These are phyloP conservation scores for Xylariaceae sp. DNA, from an alignment of 2,329 filamentous ascomycete genomes.

Conservation along the genomic window DNA sequence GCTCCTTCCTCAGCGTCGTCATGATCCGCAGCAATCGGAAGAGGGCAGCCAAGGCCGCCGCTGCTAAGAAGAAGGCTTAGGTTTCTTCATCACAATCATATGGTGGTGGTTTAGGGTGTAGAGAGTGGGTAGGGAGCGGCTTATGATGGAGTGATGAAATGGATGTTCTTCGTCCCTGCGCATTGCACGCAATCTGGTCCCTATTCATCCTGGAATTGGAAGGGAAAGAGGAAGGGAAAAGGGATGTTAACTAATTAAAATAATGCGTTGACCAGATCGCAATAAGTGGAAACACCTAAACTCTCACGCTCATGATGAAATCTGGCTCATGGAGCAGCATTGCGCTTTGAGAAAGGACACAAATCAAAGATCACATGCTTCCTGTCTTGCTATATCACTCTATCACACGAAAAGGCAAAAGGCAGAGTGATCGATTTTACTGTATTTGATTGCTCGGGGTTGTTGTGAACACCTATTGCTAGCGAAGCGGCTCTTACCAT, in stretches of 20 bases:
- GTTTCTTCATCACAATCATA: too few species aligned
- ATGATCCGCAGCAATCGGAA: slow-evolving; percentile 99
- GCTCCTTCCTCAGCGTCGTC: slow-evolving; percentile 91
- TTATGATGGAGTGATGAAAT: too few species aligned
- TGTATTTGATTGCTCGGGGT: slow-evolving; percentile 19
- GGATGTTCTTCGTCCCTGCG: too few species aligned
- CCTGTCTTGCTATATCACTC: too few species aligned
- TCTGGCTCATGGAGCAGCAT: neutral
- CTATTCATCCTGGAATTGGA: neutral
- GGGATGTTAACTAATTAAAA: neutral
- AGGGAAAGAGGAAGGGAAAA: neutral
- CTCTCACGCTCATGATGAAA: neutral
- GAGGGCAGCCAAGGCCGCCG: slow-evolving; percentile 91
- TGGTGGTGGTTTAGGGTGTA: too few species aligned
- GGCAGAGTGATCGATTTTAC: neutral
- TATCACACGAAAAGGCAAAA: neutral
- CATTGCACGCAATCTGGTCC: neutral
- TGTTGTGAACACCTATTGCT: slow-evolving; percentile 20
- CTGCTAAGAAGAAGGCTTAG: slow-evolving; percentile 84
- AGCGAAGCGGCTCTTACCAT: slow-evolving; percentile 18
- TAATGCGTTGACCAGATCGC: slow-evolving; percentile 1
- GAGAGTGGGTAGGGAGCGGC: too few species aligned
- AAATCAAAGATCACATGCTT: too few species aligned
- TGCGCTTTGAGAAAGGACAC: neutral
- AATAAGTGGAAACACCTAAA: neutral